Evolutionary conservation across 306 rosid species (phyloP).

Genomic region (Lathyrus tuberosus): DNA sequence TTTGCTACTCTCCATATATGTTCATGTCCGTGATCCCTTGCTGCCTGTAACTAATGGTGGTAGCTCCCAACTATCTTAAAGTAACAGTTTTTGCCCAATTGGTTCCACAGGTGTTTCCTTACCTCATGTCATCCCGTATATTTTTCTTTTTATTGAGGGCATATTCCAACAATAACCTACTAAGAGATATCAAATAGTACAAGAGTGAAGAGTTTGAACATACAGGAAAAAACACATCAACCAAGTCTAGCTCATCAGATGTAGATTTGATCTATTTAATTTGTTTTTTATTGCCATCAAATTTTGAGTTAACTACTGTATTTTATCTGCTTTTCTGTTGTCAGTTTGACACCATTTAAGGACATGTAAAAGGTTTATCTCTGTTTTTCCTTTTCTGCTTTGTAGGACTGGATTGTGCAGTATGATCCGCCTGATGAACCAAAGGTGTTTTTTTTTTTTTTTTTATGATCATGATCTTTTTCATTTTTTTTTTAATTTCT

Average conservation of each 20-base stretch:
- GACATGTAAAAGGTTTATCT: slow-evolving; percentile 13
- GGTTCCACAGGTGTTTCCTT: neutral
- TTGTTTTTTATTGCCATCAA: neutral
- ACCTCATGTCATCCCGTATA: neutral
- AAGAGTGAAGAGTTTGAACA: neutral
- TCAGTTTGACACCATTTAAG: slow-evolving; percentile 17
- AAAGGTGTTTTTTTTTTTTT: slow-evolving; percentile 71
- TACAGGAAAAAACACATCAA: neutral
- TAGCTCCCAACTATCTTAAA: neutral
- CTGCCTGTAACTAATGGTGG: neutral
- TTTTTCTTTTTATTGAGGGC: neutral
- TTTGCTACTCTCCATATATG: neutral
- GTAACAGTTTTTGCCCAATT: neutral
- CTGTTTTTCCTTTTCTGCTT: slow-evolving; percentile 26
- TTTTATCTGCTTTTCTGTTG: neutral
- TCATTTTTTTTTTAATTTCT: neutral
- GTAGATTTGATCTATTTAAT: neutral
- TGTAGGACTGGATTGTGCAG: slow-evolving; percentile 99
- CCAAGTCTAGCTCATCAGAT: slow-evolving; percentile 3
- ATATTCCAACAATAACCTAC: neutral
- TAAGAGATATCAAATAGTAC: neutral
- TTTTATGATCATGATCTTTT: slow-evolving; percentile 1
- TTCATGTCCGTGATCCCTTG: neutral
- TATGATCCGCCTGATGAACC: slow-evolving; percentile 99
- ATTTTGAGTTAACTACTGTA: slow-evolving; percentile 5